Conservation (phyloP, 1,284 basidiomycete genomes). For the Rhodotorula sp. region DNA sequence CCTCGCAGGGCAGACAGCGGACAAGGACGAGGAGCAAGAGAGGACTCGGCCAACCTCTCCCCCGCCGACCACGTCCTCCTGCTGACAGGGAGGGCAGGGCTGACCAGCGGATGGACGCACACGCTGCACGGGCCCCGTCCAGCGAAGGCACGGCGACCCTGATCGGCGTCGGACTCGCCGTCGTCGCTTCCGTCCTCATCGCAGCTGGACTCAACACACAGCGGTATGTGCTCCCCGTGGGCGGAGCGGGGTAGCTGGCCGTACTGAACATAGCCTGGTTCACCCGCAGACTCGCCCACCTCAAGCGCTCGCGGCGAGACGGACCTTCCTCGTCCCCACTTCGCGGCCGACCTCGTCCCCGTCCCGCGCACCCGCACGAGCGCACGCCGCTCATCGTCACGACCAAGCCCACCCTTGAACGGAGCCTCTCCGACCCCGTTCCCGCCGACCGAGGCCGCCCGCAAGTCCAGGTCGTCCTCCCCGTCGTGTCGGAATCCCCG, state of each 20-base stretch:
- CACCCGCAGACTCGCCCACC: slow-evolving; percentile 16
- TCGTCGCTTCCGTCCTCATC: slow-evolving; percentile 84
- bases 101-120: no score
- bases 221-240: neutral
- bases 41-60: no score
- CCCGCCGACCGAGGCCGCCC: neutral
- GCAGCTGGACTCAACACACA: slow-evolving; percentile 68
- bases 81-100: no score
- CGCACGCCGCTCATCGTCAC: slow-evolving; percentile 8
- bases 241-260: no score
- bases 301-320: neutral
- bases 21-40: no score
- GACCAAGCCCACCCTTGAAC: slow-evolving; percentile 1
- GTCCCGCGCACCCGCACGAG: neutral
- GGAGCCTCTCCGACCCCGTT: neutral
- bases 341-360: neutral
- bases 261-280: neutral
- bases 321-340: neutral
- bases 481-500: neutral
- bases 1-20: no score
- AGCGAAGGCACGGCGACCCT: slow-evolving; percentile 50
- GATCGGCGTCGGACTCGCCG: slow-evolving; percentile 80
- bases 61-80: no score
- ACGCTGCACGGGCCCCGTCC: no score
- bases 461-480: neutral